Evolutionary conservation across 768 basidiomycete genomes (phyloP), one percentile per base, ranked within the genome.

Genomic region (Termitomyces sp.): DNA sequence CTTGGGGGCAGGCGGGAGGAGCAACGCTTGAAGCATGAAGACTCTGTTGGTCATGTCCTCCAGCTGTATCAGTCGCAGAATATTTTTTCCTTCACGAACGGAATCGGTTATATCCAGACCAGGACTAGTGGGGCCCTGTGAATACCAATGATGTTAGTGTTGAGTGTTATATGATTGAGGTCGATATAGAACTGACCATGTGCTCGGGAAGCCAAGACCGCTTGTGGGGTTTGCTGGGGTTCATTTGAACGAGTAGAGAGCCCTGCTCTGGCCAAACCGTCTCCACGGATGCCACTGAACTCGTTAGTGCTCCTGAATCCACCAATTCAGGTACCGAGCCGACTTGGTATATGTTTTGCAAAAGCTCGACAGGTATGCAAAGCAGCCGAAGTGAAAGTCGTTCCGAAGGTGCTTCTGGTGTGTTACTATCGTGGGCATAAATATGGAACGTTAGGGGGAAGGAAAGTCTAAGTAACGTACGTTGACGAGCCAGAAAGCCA

Each of bases 61-160:
- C 16, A 85, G 66, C 34, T 83, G 82, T 42, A 84, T 77, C 54
- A 84, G 73, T 37, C 77, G 74, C 53, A 85, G 65, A 5, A 71
- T 65, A 65, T 85, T 85, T 38, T 59, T 65, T 9, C 83, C 83
- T 41, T 73, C 69, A 32, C 60, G 68, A 1, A 84, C 62, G 57
- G 65, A 68, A 4, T 69, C 45, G 40, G 80, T 78, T 45, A 84
- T 69, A 46, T 82, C 73, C 21, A 79, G 54, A 37, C 56, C 52
- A 35, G 61, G 73, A 65, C 37, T 61, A 31, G 19, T 60, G 60
- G 44, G 64, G 59, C 48, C 68, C 70, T 77, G 69, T 27, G 40
- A 32, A 48, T 56, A 45, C 12, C 43, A 25, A 29, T n/a, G n/a
- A 53, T 37, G 7, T 53, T 29, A 56, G 38, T 41, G 17, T 1